Evolutionary conservation across 2,329 filamentous ascomycete species (phyloP).

Genomic region (Alternaria viburni): DNA sequence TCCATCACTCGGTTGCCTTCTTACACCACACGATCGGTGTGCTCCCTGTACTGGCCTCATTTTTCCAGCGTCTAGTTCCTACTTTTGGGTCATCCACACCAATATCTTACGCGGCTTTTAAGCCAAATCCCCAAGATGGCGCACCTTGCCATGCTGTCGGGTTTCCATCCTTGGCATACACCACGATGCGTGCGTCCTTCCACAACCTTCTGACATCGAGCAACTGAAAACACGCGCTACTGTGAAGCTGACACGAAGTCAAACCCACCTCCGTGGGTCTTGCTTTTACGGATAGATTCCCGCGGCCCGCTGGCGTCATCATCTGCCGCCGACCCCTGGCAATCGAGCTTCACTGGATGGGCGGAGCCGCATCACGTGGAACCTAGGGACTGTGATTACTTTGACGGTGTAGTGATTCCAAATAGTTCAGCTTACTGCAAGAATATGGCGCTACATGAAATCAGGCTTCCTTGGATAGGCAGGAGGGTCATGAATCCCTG

Average conservation of each 20-base stretch:
- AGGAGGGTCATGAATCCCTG: not conserved
- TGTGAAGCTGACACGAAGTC: not conserved
- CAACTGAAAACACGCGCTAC: not conserved
- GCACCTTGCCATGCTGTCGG: not conserved
- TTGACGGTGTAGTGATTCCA: not conserved
- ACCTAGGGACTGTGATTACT: not conserved
- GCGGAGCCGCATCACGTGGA: slow-evolving; percentile 1
- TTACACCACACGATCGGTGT: slow-evolving; percentile 1
- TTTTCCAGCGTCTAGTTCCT: not conserved
- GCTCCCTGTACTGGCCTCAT: not conserved
- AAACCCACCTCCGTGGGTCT: not conserved
- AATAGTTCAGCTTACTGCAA: not conserved
- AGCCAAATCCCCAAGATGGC: slow-evolving; percentile 4
- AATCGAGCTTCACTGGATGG: not conserved
- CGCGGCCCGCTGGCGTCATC: not conserved
- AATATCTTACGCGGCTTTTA: not conserved
- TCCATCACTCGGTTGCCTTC: not conserved
- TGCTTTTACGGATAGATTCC: not conserved
- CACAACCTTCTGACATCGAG: not conserved
- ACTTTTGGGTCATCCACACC: not conserved
- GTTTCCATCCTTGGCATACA: not conserved
- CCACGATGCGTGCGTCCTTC: not conserved
- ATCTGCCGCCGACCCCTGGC: not conserved
- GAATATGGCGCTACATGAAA: not conserved
- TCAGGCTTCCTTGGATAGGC: not conserved